Conservation (phyloP, 2,329 filamentous ascomycete species). For the Colletotrichum sp. region DNA sequence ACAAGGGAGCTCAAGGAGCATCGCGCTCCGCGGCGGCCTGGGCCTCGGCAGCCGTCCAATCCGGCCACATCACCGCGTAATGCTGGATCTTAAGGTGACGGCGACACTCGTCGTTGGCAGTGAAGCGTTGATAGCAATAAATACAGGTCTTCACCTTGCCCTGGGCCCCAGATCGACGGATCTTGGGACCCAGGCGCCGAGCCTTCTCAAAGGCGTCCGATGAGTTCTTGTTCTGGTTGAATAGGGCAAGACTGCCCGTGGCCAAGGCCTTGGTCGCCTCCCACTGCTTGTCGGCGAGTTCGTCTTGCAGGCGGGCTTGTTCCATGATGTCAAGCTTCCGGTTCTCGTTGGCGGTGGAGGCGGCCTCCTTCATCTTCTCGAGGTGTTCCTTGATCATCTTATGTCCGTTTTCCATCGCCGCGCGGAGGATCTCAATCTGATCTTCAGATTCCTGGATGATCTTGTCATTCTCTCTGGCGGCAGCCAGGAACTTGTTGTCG, state of each 20-base stretch:
- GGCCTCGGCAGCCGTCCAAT: neutral
- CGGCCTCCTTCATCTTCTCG: neutral
- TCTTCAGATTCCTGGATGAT: fast-evolving
- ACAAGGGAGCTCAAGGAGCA: neutral
- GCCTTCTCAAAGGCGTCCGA: neutral
- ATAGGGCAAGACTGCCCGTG: neutral
- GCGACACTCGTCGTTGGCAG: neutral
- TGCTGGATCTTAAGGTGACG: neutral
- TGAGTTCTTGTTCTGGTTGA: neutral
- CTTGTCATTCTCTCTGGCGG: neutral
- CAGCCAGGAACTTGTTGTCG: neutral
- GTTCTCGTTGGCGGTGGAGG: neutral
- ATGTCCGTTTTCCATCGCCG: fast-evolving
- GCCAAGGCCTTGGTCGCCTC: neutral
- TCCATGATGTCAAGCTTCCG: neutral
- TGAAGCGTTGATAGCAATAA: neutral
- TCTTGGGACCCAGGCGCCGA: neutral
- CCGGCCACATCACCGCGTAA: neutral
- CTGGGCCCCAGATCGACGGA: neutral
- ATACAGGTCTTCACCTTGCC: neutral
- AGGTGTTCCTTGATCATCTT: neutral
- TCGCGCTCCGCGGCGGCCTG: neutral
- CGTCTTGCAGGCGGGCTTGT: neutral
- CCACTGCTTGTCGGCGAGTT: neutral
- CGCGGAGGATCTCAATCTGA: neutral